A percentile compares a stretch with the other conserved stretches of the same genome.
Conservation (phyloP, 352 stramenopile genomes). For the Phytopythium litorale region DNA sequence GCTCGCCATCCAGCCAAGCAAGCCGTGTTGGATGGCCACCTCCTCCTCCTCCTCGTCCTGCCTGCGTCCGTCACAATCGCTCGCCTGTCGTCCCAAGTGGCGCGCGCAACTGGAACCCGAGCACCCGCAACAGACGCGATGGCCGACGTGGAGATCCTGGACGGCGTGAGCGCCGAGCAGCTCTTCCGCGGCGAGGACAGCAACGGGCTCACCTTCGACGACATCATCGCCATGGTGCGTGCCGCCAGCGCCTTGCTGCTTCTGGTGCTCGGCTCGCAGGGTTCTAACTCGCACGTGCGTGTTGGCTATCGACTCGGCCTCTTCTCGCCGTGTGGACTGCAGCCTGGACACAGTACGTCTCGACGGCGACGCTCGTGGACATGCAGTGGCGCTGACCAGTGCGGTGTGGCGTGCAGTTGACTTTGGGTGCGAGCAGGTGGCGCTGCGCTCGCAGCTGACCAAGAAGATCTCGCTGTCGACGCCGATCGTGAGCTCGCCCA, state of each 20-base stretch:
- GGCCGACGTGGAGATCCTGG: constrained; percentile 38
- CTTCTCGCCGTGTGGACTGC: constrained; percentile 3
- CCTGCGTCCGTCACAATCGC: constrained; percentile 7
- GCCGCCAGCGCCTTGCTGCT: neutral
- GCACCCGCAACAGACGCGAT: constrained; percentile 6
- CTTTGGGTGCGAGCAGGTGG: constrained; percentile 94
- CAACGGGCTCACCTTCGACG: constrained; percentile 78
- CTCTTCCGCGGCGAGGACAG: constrained; percentile 69
- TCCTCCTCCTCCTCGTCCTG: neutral
- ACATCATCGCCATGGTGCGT: constrained; percentile 80
- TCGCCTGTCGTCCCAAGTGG: neutral
- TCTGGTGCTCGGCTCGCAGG: neutral
- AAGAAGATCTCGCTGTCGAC: constrained; percentile 93
- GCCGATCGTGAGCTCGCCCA: constrained; percentile 96
- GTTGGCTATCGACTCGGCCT: constrained; percentile 4
- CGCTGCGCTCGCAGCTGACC: constrained; percentile 84
- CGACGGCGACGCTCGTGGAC: neutral
- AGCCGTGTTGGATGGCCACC: neutral
- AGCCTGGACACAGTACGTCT: constrained; percentile 68
- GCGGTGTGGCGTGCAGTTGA: constrained; percentile 46
- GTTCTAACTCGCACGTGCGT: neutral
- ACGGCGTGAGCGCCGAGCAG: constrained; percentile 69
- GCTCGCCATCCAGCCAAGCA: constrained; percentile 2
- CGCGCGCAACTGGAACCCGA: neutral
- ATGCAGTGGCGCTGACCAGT: neutral